phyloP scores from a whole-genome alignment of 345 rosid species.

The Euphorbia lathyris region DNA sequence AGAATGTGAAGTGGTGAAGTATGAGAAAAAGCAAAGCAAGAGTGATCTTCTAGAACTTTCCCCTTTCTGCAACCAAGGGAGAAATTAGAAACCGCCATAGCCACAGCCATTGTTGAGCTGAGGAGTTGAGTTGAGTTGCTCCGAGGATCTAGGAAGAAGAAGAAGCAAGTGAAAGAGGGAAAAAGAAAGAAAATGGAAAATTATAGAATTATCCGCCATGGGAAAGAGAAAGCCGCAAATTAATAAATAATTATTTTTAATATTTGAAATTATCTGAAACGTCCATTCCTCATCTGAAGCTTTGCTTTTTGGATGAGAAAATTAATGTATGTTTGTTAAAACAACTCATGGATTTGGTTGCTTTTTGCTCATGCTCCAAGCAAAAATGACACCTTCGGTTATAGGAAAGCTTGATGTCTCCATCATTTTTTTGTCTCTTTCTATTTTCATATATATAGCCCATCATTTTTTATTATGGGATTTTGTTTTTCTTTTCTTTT shows the following conservation, averaged over 20 bases:
- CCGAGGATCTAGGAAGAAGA: neutral
- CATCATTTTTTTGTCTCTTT: neutral
- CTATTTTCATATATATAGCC: neutral
- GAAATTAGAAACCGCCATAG: slow-evolving; percentile 45
- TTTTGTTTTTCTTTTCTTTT: neutral
- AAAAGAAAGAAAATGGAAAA: neutral
- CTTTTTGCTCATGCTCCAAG: neutral
- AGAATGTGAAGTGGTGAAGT: slow-evolving; percentile 22
- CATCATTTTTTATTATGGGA: neutral
- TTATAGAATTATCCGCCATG: slow-evolving; percentile 30
- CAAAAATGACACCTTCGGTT: slow-evolving; percentile 7
- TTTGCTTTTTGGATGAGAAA: neutral
- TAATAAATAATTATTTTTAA: neutral
- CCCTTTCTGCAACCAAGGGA: slow-evolving; percentile 10
- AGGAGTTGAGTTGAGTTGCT: too few relatives aligned
- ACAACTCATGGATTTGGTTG: neutral
- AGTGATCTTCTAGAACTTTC: slow-evolving; percentile 23
- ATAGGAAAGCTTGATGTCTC: neutral
- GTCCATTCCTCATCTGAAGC: slow-evolving; percentile 28
- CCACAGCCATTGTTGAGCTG: slow-evolving; percentile 32
- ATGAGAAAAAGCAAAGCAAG: slow-evolving; percentile 17
- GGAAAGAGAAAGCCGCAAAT: neutral
- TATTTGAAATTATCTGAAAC: slow-evolving; percentile 17
- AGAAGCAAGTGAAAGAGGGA: neutral
- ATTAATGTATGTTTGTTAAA: neutral